A percentile compares a stretch with the other conserved stretches of the same genome.
Evolutionary conservation across 495 filamentous ascomycete genomes (phyloP).

Genomic region (Neurospora sp.): DNA sequence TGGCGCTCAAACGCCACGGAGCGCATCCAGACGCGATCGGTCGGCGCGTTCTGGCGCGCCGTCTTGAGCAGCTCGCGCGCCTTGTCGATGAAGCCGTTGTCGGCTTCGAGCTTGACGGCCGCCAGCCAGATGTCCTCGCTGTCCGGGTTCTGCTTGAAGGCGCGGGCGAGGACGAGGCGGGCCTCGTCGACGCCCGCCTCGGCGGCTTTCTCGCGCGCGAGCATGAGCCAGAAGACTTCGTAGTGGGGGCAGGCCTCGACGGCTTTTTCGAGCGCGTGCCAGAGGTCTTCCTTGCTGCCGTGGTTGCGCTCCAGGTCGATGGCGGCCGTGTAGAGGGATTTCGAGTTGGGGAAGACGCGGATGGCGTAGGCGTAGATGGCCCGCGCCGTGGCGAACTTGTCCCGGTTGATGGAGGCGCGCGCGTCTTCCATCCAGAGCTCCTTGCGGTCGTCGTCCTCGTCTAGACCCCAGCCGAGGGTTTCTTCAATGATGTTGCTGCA

Average conservation of each 20-base stretch:
- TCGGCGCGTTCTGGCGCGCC: constrained; percentile 77
- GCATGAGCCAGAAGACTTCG: constrained; percentile 91
- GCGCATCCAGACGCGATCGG: constrained; percentile 95
- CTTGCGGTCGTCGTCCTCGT: constrained; percentile 94
- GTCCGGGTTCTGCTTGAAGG: constrained; percentile 87
- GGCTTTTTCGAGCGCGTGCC: constrained; percentile 80
- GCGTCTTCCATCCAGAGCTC: constrained; percentile 94
- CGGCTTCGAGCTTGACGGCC: constrained; percentile 89
- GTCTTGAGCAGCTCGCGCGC: constrained; percentile 71
- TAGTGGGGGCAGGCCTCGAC: constrained; percentile 84
- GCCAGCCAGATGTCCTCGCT: constrained; percentile 97
- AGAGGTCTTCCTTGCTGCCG: constrained; percentile 72
- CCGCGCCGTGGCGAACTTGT: constrained; percentile 77
- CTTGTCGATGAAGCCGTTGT: constrained; percentile 67
- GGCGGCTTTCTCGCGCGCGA: constrained; percentile 82
- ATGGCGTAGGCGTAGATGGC: constrained; percentile 90
- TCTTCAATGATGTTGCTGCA: constrained; percentile 82
- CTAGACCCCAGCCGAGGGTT: constrained; percentile 85
- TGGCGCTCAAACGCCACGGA: constrained; percentile 85
- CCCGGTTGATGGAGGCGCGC: constrained; percentile 62
- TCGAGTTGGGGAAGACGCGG: constrained; percentile 74
- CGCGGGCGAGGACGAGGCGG: constrained; percentile 66
- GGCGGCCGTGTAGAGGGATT: constrained; percentile 77
- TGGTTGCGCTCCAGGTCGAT: constrained; percentile 88
- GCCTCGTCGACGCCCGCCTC: constrained; percentile 64